Evolutionary conservation across 2,329 filamentous ascomycete species (phyloP), one percentile per base, ranked within the genome.

Genomic region (Epichloe uncinata): DNA sequence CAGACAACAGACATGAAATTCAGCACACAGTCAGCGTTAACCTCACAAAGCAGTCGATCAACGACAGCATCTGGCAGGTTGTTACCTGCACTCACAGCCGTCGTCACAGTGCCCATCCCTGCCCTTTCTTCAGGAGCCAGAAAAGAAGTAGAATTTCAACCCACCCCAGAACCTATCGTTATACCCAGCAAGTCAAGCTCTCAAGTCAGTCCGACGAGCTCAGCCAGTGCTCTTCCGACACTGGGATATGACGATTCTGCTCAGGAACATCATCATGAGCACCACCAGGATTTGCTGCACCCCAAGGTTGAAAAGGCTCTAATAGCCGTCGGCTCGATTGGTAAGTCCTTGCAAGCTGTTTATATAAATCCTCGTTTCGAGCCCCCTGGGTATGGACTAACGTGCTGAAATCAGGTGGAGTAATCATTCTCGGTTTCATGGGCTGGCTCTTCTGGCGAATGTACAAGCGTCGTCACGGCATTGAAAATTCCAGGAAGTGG

Each of bases 401-500:
- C 20, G 12, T 5, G 22, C 16, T n/a, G 15, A 47, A 34, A n/a
- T 11, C 30, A 59, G 73, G 69, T 30, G 66, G 64, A 5, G 71
- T 73, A 45, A 67, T 75, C 18, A 57, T 73, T 30, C 52, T 73
- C 8, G 70, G 66, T 48, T 70, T 73, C 52, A 50, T 74, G 20
- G 56, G 57, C 7, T 76, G 71, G 71, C 61, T 74, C 22, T 57
- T 69, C 5, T 73, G 68, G 62, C 65, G 68, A n/a, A 47, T 38
- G n/a, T 61, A 42, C 34, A 56, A 50, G 36, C 50, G 50, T 41
- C 52, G 49, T 12, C 40, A 55, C 55, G 33, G 43, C 7, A 41
- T 20, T 70, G 67, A 65, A 11, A 45, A 64, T 42, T 63, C 63
- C 50, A 68, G 63, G 54, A 58, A 62, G 7, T 66, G 59, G 47